Percentiles rank a stretch among this genome's conserved stretches.
Evolutionary conservation across 768 basidiomycete genomes (phyloP).

Genomic region (Russula emetica): DNA sequence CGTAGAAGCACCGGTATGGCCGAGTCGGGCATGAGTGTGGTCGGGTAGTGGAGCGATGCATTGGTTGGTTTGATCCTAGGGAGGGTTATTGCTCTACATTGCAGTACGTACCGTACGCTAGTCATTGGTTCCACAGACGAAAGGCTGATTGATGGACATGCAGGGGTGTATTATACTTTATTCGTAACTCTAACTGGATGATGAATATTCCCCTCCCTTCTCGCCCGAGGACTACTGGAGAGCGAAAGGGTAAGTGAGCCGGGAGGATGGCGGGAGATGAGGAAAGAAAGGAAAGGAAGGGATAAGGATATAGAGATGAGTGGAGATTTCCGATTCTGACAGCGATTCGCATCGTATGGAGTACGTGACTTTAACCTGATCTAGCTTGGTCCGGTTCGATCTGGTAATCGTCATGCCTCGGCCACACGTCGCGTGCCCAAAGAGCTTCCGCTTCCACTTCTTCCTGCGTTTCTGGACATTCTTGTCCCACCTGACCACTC

Average conservation of each 20-base stretch:
- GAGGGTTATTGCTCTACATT: not conserved
- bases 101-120: not conserved
- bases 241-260: conserved; percentile 2
- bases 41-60: conserved; percentile 12
- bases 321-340: conserved; percentile 27
- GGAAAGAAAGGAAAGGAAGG: conserved; percentile 10
- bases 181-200: conserved; percentile 4
- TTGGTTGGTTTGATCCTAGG: conserved; percentile 8
- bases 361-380: conserved; percentile 25
- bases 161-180: conserved; percentile 4
- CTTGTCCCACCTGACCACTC: conserved; percentile 19
- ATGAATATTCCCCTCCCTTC: not conserved
- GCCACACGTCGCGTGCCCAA: conserved; percentile 12
- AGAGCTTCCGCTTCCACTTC: conserved; percentile 5
- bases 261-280: conserved; percentile 11
- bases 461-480: conserved; percentile 18
- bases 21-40: conserved; percentile 19
- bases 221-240: conserved; percentile 1
- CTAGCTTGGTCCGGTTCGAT: conserved; percentile 11
- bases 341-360: conserved; percentile 26
- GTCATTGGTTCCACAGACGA: not conserved
- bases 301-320: conserved; percentile 13
- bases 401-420: conserved; percentile 1
- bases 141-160: not conserved
- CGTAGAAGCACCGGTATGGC: conserved; percentile 25